Evolutionary conservation across 176 grass and related monocot species (phyloP).

Genomic region (Hyparrhenia diplandra): DNA sequence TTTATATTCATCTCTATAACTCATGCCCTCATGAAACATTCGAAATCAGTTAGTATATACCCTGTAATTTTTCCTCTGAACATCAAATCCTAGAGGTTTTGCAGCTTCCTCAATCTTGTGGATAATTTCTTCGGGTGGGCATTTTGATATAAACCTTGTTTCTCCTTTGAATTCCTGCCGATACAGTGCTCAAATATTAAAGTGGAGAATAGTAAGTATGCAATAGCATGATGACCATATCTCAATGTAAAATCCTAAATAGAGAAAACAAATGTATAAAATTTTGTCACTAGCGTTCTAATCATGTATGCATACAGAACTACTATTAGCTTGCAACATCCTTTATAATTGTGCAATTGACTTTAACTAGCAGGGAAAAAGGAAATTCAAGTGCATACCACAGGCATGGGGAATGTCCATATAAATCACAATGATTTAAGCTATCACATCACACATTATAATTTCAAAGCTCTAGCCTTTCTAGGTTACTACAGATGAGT

Average conservation of each 20-base stretch:
- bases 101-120: conserved; percentile 98
- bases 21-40: not conserved
- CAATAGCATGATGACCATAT: not conserved
- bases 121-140: conserved; percentile 81
- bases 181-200: not conserved
- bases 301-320: too few species aligned
- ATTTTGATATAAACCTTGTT: conserved; percentile 95
- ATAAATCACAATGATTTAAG: not conserved
- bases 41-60: not conserved
- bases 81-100: conserved; percentile 93
- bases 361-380: not conserved
- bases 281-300: too few species aligned
- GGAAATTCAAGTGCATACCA: not conserved
- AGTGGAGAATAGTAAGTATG: not conserved
- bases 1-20: not conserved
- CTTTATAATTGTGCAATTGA: too few species aligned
- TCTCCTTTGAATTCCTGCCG: conserved; percentile 86
- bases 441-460: not conserved
- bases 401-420: not conserved
- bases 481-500: not conserved
- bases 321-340: too few species aligned
- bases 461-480: too few species aligned
- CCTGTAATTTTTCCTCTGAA: conserved; percentile 99
- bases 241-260: too few species aligned
- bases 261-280: too few species aligned